A percentile compares a stretch with the other conserved stretches of the same genome.
Evolutionary conservation across 2,329 filamentous ascomycete genomes (phyloP).

Genomic region (Ceratocystis lukuohia): DNA sequence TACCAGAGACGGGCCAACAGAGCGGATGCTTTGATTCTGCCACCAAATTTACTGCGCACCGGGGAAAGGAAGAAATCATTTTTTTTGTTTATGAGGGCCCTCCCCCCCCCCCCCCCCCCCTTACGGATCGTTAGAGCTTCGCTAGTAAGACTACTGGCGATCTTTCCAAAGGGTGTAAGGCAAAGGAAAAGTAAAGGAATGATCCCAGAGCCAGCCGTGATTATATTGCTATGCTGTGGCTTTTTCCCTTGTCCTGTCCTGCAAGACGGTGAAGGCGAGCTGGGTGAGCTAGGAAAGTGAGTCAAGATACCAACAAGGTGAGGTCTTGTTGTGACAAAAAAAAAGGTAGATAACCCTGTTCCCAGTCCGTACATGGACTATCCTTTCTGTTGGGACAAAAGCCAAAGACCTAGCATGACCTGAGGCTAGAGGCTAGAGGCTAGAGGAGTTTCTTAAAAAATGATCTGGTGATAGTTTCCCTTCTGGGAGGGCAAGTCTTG

Average conservation of each 20-base stretch:
- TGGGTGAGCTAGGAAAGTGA: not conserved
- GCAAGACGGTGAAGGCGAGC: not conserved
- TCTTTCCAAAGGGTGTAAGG: not conserved
- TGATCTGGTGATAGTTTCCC: not conserved
- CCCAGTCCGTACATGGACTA: constrained; percentile 3
- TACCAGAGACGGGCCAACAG: not conserved
- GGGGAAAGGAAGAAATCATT: no score
- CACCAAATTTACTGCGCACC: not conserved
- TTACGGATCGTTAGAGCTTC: not conserved
- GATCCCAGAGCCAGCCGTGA: not conserved
- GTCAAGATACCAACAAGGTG: not conserved
- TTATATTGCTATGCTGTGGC: constrained; percentile 1
- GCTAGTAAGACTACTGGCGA: not conserved
- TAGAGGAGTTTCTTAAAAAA: no score
- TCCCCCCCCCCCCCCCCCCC: not conserved
- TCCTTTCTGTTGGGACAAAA: constrained; percentile 3
- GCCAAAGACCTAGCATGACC: not conserved
- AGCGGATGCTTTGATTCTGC: not conserved
- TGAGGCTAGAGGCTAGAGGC: not conserved
- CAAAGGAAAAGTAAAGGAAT: not conserved
- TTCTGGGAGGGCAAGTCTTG: not conserved
- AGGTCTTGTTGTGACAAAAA: not conserved
- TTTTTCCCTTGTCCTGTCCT: not conserved
- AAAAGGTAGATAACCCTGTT: not conserved
- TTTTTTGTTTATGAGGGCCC: not conserved